These are phyloP conservation scores for Fonsecaea pedrosoi DNA, from an alignment of 2,329 filamentous ascomycete species.

Conservation along the genomic window DNA sequence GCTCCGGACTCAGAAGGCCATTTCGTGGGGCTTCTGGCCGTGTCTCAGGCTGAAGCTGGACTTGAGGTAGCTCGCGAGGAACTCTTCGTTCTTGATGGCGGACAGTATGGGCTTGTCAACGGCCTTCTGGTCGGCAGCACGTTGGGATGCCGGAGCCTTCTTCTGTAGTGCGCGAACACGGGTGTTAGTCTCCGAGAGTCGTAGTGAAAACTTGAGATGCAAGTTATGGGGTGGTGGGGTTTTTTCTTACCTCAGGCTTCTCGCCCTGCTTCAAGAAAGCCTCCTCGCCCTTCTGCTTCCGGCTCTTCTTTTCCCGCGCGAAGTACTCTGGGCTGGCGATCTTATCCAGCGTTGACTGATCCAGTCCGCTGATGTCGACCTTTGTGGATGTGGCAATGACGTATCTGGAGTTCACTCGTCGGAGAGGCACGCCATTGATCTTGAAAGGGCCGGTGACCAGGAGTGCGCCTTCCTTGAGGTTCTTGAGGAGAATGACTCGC, in stretches of 20 bases:
- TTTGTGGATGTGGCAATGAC: slow-evolving; percentile 58
- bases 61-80: slow-evolving; percentile 91
- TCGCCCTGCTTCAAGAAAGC: slow-evolving; percentile 99
- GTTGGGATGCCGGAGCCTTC: slow-evolving; percentile 92
- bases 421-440: slow-evolving; percentile 98
- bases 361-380: slow-evolving; percentile 75
- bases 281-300: slow-evolving; percentile 96
- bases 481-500: slow-evolving; percentile 98
- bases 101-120: slow-evolving; percentile 95
- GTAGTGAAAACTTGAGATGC: background rate
- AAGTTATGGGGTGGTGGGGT: background rate
- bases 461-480: slow-evolving; percentile 95
- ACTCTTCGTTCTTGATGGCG: slow-evolving; percentile 97
- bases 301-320: slow-evolving; percentile 84
- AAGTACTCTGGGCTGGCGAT: slow-evolving; percentile 92
- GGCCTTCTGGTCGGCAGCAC: slow-evolving; percentile 96
- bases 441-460: slow-evolving; percentile 99
- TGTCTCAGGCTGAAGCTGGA: slow-evolving; percentile 98
- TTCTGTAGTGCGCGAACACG: slow-evolving; percentile 66
- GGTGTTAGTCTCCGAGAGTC: slow-evolving; percentile 40
- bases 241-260: slow-evolving; percentile 85
- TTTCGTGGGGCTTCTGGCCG: slow-evolving; percentile 99
- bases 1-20: slow-evolving; percentile 83
- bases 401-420: slow-evolving; percentile 67
- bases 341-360: slow-evolving; percentile 76